These are phyloP conservation scores for Bipolaris victoriae DNA, from an alignment of 2,329 filamentous ascomycete genomes.

Conservation along the genomic window DNA sequence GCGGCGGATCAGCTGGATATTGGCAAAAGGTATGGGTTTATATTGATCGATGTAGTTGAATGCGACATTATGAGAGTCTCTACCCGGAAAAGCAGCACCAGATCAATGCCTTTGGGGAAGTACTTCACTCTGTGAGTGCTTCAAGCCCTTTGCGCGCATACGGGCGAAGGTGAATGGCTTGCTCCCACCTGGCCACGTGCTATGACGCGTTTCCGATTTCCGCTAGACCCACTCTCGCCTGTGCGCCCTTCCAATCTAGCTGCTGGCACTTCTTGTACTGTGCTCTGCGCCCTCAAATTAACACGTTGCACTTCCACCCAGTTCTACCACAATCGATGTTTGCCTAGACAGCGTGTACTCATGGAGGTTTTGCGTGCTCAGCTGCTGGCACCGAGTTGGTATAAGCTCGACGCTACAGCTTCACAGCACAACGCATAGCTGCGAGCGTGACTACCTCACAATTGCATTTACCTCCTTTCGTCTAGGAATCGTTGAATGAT, in stretches of 20 bases:
- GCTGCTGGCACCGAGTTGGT: slow-evolving; percentile 30
- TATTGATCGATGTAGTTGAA: not conserved
- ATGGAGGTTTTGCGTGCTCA: slow-evolving; percentile 32
- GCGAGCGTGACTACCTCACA: slow-evolving; percentile 17
- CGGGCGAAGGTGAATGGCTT: slow-evolving; percentile 26
- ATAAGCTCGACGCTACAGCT: slow-evolving; percentile 29
- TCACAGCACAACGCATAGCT: slow-evolving; percentile 17
- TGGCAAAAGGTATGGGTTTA: not conserved
- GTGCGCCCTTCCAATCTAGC: slow-evolving; percentile 35
- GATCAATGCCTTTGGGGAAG: not conserved
- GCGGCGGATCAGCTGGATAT: slow-evolving; percentile 4
- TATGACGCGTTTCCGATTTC: slow-evolving; percentile 16
- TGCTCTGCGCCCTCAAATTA: slow-evolving; percentile 23
- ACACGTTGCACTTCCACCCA: slow-evolving; percentile 41
- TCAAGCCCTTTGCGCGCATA: slow-evolving; percentile 15
- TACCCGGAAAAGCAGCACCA: not conserved
- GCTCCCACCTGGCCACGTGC: slow-evolving; percentile 30
- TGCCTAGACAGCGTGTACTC: slow-evolving; percentile 25
- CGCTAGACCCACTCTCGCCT: slow-evolving; percentile 27
- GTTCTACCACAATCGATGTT: slow-evolving; percentile 41
- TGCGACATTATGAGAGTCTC: slow-evolving; percentile 5
- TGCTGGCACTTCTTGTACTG: slow-evolving; percentile 15
- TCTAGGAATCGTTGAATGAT: slow-evolving; percentile 4
- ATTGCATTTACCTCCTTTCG: slow-evolving; percentile 3
- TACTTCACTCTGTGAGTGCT: not conserved